Evolutionary conservation across 2,329 filamentous ascomycete genomes (phyloP), one percentile per base, ranked within the genome.

Genomic region (Fusarium chlamydosporum): DNA sequence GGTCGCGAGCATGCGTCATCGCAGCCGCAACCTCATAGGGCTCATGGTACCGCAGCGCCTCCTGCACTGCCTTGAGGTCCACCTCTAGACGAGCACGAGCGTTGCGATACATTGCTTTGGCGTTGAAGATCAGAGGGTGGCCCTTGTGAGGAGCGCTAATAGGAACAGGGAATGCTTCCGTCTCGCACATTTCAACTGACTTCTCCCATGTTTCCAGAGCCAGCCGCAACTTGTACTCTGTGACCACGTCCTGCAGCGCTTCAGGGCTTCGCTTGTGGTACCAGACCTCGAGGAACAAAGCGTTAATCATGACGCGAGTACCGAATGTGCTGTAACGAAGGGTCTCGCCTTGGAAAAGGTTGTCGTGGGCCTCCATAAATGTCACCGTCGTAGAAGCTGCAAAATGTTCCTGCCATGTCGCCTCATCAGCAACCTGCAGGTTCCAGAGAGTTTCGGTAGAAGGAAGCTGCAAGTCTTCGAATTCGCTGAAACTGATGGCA

Each of bases 131-230:
- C 54, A 99, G 85, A 18, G 96, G 96, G 77, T 98, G 96, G 16
- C 94, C 94, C 79, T 97, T 96, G 82, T 98, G 94, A 47, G 96
- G 95, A 29, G 95, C 94, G 78, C 93, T 97, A 71, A 98, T 87
- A 53, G 94, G 93, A 52, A 97, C 93, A 13, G 93, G 88, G 54
- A 95, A 92, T 15, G 89, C 90, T 81, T 99, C 96, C 4, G 94
- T 91, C 82, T 98, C 95, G 79, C 94, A 97, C 65, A 96, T 87
- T 59, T 96, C 93, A 23, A 98, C 88, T 40, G 95, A 97, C 82
- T 92, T 96, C 84, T 98, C 94, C 96, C 96, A 99, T n/a, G 95
- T 97, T 82, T 98, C 95, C 55, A 99, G 85, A 51, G 96, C 96
- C 54, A 97, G 88, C 59, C 96, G 90, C 65, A 99, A 91, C 85